phyloP scores from a whole-genome alignment of 495 filamentous ascomycete species.

The Talaromyces adpressus region DNA sequence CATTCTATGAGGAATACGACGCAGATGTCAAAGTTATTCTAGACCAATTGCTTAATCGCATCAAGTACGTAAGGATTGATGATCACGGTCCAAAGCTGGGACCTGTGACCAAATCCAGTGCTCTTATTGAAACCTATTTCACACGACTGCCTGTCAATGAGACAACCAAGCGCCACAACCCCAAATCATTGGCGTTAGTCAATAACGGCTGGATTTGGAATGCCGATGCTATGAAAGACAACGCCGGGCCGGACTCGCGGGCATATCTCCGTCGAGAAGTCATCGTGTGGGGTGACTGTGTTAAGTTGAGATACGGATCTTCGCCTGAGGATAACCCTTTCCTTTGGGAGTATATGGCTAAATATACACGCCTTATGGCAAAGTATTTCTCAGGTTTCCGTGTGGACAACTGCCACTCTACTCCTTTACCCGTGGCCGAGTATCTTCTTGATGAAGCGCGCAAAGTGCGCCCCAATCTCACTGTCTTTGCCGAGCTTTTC shows the following conservation, averaged over 20 bases:
- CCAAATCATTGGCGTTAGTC: slow-evolving; percentile 71
- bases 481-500: slow-evolving; percentile 93
- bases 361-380: slow-evolving; percentile 87
- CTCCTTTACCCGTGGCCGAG: slow-evolving; percentile 86
- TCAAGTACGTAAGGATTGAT: slow-evolving; percentile 87
- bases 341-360: slow-evolving; percentile 92
- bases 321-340: slow-evolving; percentile 81
- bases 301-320: slow-evolving; percentile 87
- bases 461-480: slow-evolving; percentile 78
- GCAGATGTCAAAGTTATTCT: slow-evolving; percentile 72
- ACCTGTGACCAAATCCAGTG: slow-evolving; percentile 63
- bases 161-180: slow-evolving; percentile 63
- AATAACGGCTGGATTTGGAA: slow-evolving; percentile 99
- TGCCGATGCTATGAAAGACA: slow-evolving; percentile 86
- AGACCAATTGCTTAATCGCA: slow-evolving; percentile 85
- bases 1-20: slow-evolving; percentile 88
- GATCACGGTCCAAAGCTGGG: slow-evolving; percentile 86
- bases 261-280: slow-evolving; percentile 92
- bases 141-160: slow-evolving; percentile 80
- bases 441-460: slow-evolving; percentile 90
- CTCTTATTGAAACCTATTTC: slow-evolving; percentile 94
- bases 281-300: slow-evolving; percentile 97
- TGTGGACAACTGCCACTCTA: slow-evolving; percentile 98
- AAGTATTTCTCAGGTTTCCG: slow-evolving; percentile 94
- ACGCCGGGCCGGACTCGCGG: slow-evolving; percentile 80